phyloP scores from a whole-genome alignment of 2,329 filamentous ascomycete species.

The Didymella arachidicola region DNA sequence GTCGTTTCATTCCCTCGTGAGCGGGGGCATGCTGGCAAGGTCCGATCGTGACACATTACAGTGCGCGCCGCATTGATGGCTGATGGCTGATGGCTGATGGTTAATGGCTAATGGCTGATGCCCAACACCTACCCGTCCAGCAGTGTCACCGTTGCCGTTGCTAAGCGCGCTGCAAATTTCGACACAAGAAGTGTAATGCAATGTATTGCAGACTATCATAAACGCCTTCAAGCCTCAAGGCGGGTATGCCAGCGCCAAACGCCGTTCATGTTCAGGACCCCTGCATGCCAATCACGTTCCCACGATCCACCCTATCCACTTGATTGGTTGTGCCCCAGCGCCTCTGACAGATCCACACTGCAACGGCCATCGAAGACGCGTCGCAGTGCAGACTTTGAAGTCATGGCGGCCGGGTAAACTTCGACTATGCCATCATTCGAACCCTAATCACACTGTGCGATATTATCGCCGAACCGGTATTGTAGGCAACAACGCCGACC shows the following conservation, averaged over 20 bases:
- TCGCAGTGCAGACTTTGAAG: constrained; percentile 26
- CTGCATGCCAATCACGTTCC: constrained; percentile 37
- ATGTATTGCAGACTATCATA: constrained; percentile 29
- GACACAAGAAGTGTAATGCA: constrained; percentile 22
- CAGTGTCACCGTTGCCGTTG: constrained; percentile 9
- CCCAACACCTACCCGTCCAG: constrained; percentile 9
- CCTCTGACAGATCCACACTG: constrained; percentile 34
- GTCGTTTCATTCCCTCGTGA: constrained; percentile 19
- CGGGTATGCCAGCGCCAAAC: constrained; percentile 29
- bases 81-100: constrained; percentile 10
- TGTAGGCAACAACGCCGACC: constrained; percentile 2
- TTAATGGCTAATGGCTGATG: constrained; percentile 12
- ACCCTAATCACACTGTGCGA: neutral
- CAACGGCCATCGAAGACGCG: constrained; percentile 22
- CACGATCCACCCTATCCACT: constrained; percentile 21
- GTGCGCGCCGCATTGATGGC: constrained; percentile 12
- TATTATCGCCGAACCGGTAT: constrained; percentile 8
- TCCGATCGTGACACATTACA: constrained; percentile 14
- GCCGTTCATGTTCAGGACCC: constrained; percentile 19
- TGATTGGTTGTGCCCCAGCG: constrained; percentile 41
- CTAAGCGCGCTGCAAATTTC: constrained; percentile 11
- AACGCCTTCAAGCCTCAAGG: constrained; percentile 18
- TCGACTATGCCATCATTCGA: constrained; percentile 9
- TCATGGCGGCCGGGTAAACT: constrained; percentile 7
- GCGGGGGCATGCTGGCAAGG: constrained; percentile 18